phyloP scores from a whole-genome alignment of 495 filamentous ascomycete genomes.

The Aspergillus mulundensis region DNA sequence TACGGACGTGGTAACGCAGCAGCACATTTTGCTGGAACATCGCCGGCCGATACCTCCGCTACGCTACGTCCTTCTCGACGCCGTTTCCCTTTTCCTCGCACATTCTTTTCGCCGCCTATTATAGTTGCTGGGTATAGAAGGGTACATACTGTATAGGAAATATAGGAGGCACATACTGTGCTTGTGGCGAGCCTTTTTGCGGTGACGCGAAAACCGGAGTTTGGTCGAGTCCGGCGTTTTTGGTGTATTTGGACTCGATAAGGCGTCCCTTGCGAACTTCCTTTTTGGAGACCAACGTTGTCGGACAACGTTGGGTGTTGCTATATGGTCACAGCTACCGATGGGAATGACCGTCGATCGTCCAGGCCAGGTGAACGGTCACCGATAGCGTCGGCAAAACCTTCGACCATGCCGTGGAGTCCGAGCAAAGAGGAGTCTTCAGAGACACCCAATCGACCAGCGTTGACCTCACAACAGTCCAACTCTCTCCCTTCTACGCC shows the following conservation, averaged over 20 bases:
- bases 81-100: slow-evolving; percentile 10
- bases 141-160: slow-evolving; percentile 6
- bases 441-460: slow-evolving; percentile 37
- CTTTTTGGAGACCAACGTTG: slow-evolving; percentile 25
- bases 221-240: slow-evolving; percentile 8
- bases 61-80: slow-evolving; percentile 7
- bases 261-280: neutral
- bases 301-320: slow-evolving; percentile 27
- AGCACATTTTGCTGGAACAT: slow-evolving; percentile 24
- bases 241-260: slow-evolving; percentile 4
- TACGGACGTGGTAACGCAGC: slow-evolving; percentile 9
- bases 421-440: slow-evolving; percentile 33
- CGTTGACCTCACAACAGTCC: slow-evolving; percentile 63
- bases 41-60: slow-evolving; percentile 24
- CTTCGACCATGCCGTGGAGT: slow-evolving; percentile 42
- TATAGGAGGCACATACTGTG: neutral
- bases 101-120: neutral
- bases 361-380: slow-evolving; percentile 38
- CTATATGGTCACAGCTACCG: slow-evolving; percentile 44
- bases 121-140: neutral
- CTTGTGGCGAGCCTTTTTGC: neutral
- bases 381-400: slow-evolving; percentile 41
- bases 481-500: slow-evolving; percentile 93
- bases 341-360: slow-evolving; percentile 43
- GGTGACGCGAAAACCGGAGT: slow-evolving; percentile 6